Conservation (phyloP, 2,329 filamentous ascomycete species). For the Seiridium unicorne region DNA sequence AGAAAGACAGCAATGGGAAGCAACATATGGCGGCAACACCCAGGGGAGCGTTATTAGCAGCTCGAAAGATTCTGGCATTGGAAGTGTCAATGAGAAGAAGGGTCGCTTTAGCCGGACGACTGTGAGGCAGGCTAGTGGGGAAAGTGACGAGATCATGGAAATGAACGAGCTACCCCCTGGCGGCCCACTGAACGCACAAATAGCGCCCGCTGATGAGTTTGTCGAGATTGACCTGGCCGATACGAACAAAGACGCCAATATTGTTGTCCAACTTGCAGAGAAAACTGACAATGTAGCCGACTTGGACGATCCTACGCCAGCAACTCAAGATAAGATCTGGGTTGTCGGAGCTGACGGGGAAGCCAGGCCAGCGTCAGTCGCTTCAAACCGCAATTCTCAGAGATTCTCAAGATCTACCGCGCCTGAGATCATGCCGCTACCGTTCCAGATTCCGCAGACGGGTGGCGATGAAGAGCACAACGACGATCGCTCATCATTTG, state of each 20-base stretch:
- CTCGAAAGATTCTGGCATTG: conserved; percentile 51
- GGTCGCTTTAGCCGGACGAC: conserved; percentile 29
- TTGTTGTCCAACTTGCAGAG: conserved; percentile 51
- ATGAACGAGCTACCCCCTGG: conserved; percentile 44
- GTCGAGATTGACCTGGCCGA: conserved; percentile 39
- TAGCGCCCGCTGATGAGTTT: conserved; percentile 15
- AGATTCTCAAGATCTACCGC: conserved; percentile 36
- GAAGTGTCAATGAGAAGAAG: conserved; percentile 43
- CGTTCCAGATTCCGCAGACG: conserved; percentile 58
- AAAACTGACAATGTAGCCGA: conserved; percentile 40
- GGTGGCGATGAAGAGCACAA: conserved; percentile 30
- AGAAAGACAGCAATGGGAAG: conserved; percentile 73
- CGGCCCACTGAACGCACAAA: conserved; percentile 13
- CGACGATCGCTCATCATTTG: conserved; percentile 64
- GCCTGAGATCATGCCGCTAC: conserved; percentile 62
- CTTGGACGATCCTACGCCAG: conserved; percentile 14
- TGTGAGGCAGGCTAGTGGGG: conserved; percentile 24
- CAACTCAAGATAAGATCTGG: conserved; percentile 30
- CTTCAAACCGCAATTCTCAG: conserved; percentile 23
- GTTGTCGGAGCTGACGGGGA: conserved; percentile 29
- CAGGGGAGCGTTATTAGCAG: conserved; percentile 25
- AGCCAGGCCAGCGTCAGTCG: conserved; percentile 22
- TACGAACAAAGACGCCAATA: conserved; percentile 39
- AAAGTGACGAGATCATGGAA: conserved; percentile 45
- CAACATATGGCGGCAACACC: conserved; percentile 62